Evolutionary conservation across 2,329 filamentous ascomycete species (phyloP).

Genomic region (Fusarium multiceps): DNA sequence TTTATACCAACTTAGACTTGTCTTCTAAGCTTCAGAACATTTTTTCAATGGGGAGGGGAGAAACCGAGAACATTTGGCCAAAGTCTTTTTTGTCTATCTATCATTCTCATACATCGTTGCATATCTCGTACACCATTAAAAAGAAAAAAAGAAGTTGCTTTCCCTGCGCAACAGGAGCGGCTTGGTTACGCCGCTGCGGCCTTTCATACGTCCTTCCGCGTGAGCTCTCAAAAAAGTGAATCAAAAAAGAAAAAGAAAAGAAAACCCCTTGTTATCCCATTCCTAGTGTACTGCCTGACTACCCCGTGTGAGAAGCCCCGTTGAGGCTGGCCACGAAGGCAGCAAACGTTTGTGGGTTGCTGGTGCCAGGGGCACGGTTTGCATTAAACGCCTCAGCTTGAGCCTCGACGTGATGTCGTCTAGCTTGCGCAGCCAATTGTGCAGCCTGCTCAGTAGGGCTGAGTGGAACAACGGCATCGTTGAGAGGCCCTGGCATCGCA

Average conservation of each 20-base stretch:
- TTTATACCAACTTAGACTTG: not conserved
- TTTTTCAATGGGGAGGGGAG: not conserved
- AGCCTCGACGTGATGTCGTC: not conserved
- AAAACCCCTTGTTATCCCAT: not conserved
- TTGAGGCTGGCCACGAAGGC: not conserved
- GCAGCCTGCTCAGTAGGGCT: not conserved
- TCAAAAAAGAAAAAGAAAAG: not conserved
- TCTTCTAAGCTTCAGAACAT: not conserved
- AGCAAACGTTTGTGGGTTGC: not conserved
- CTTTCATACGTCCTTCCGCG: not conserved
- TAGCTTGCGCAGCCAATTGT: not conserved
- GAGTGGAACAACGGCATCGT: not conserved
- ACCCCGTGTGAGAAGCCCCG: not conserved
- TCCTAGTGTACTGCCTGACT: not conserved
- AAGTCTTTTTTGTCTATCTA: not conserved
- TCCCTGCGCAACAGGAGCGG: not conserved
- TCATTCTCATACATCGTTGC: slow-evolving; percentile 5
- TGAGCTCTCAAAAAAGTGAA: not conserved
- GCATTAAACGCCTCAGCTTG: not conserved
- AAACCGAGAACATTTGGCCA: not conserved
- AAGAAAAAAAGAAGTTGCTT: not conserved
- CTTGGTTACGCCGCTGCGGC: not conserved
- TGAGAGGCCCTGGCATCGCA: not conserved
- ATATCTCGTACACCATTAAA: slow-evolving; percentile 7
- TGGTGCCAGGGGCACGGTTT: not conserved